A percentile compares a stretch with the other conserved stretches of the same genome.
phyloP scores from a whole-genome alignment of 192 early-diverging fungal species.

The Diversispora eburnea region DNA sequence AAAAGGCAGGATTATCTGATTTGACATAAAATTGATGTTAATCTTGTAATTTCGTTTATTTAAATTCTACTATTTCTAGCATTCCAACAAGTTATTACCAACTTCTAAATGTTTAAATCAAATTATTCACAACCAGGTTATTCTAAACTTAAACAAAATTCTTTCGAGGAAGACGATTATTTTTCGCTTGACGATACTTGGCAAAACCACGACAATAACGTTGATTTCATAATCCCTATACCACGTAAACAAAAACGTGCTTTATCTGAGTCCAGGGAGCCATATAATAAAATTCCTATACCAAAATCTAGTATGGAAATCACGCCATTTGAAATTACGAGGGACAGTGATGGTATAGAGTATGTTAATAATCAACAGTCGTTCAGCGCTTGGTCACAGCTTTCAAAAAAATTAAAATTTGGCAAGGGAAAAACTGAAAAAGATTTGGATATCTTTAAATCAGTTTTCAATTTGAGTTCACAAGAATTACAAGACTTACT shows the following conservation, averaged over 20 bases:
- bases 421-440: neutral
- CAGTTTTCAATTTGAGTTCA: constrained; percentile 1
- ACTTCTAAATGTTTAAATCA: neutral
- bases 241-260: constrained; percentile 7
- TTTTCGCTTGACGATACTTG: neutral
- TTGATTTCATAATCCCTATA: neutral
- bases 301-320: neutral
- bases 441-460: neutral
- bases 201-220: neutral
- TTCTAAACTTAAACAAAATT: constrained; percentile 8
- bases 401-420: constrained; percentile 20
- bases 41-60: no score
- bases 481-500: neutral
- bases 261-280: neutral
- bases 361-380: neutral
- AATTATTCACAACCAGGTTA: constrained; percentile 3
- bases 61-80: no score
- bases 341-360: neutral
- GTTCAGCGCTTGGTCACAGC: constrained; percentile 5
- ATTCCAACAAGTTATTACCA: neutral
- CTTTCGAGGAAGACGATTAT: neutral
- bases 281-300: neutral
- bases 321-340: neutral
- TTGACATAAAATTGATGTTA: neutral
- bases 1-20: no score